These are phyloP conservation scores for Pseudogymnoascus sp. DNA, from an alignment of 2,329 filamentous ascomycete species.

Conservation along the genomic window DNA sequence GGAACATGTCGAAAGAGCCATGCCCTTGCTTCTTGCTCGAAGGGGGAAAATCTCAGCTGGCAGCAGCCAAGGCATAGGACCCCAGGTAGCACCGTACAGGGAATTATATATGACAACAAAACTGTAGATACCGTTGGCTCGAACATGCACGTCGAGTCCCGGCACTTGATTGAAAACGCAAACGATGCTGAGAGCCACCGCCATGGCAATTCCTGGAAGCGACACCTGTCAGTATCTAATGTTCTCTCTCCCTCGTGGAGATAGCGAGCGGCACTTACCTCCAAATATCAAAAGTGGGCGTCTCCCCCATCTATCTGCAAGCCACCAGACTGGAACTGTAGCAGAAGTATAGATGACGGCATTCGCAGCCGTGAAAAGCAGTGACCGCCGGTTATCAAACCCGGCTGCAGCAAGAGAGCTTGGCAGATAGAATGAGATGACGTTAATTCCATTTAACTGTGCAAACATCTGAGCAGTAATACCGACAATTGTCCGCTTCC, in stretches of 20 bases:
- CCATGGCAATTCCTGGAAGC: slow-evolving; percentile 28
- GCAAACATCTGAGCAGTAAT: slow-evolving; percentile 37
- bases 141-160: slow-evolving; percentile 23
- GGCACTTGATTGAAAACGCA: slow-evolving; percentile 33
- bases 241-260: not conserved
- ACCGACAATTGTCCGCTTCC: slow-evolving; percentile 36
- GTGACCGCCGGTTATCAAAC: slow-evolving; percentile 30
- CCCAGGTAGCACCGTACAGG: slow-evolving; percentile 34
- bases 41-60: slow-evolving; percentile 32
- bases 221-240: slow-evolving; percentile 8
- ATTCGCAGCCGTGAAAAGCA: slow-evolving; percentile 36
- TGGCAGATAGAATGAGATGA: slow-evolving; percentile 38
- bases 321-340: slow-evolving; percentile 34
- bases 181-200: slow-evolving; percentile 30
- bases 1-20: slow-evolving; percentile 34
- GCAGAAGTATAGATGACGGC: slow-evolving; percentile 35
- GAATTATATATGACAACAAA: slow-evolving; percentile 36
- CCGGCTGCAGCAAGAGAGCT: slow-evolving; percentile 32
- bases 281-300: slow-evolving; percentile 31
- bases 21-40: slow-evolving; percentile 34
- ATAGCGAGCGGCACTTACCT: not conserved
- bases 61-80: slow-evolving; percentile 35
- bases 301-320: slow-evolving; percentile 36
- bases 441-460: slow-evolving; percentile 37
- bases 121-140: slow-evolving; percentile 33